Evolutionary conservation across 1,284 basidiomycete genomes (phyloP).

Genomic region (Naganishia albida): DNA sequence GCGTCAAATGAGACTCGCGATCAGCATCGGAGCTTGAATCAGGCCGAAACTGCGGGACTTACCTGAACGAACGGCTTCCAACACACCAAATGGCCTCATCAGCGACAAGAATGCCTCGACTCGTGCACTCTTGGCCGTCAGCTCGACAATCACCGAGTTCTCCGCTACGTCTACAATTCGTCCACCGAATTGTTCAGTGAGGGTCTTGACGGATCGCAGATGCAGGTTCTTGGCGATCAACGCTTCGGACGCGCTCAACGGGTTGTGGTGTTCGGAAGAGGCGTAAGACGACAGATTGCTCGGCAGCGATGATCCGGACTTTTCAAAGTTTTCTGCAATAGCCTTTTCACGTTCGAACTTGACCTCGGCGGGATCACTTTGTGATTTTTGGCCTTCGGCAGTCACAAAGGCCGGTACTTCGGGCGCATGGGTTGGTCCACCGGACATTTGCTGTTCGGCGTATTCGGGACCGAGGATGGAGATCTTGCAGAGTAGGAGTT

Average conservation of each 20-base stretch:
- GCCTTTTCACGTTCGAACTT: conserved; percentile 69
- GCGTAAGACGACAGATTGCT: conserved; percentile 38
- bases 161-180: conserved; percentile 93
- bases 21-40: no score
- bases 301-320: conserved; percentile 53
- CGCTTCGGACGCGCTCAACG: conserved; percentile 74
- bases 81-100: conserved; percentile 89
- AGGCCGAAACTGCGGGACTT: conserved; percentile 44
- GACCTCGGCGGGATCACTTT: conserved; percentile 40
- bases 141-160: conserved; percentile 90
- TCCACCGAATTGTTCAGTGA: conserved; percentile 87
- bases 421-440: conserved; percentile 77
- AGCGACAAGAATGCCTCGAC: conserved; percentile 92
- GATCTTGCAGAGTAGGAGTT: conserved; percentile 85
- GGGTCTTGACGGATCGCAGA: conserved; percentile 78
- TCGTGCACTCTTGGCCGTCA: conserved; percentile 86
- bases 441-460: conserved; percentile 80
- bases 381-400: conserved; percentile 33
- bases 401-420: conserved; percentile 44
- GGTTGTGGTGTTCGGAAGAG: conserved; percentile 43
- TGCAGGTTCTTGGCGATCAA: conserved; percentile 88
- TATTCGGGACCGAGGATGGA: conserved; percentile 98
- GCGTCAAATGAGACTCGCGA: no score
- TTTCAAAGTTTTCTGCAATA: conserved; percentile 75
- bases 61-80: conserved; percentile 92